Base-by-base conservation (phyloP, 768 basidiomycete genomes). In the Mycena leptocephala region DNA sequence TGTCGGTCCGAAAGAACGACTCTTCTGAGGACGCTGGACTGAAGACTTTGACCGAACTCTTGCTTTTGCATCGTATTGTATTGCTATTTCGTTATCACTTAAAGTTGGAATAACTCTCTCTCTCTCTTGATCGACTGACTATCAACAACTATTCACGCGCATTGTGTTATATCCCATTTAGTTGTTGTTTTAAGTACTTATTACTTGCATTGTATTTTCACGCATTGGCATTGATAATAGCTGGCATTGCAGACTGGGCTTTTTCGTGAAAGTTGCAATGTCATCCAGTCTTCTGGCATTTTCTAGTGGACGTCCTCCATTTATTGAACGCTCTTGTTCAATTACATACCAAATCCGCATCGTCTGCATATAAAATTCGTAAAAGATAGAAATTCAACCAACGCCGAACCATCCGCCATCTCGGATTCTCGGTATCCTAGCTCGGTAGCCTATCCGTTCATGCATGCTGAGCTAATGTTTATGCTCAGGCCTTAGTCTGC, bases 1-100 rank as follows among this genome's bases (percentile, higher is more conserved):
- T 20, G 93, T 96, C 55, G 87, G 89, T n/a, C 85, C 87, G 69
- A 94, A 94, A 82, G 94, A 95, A 81, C 85, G 90, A 58, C 80
- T 95, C 68, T 84, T 91, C 78, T 91, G 82, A 86, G 58, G 43
- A 51, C 18, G 61, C 22, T 70, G 14, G 20, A 32, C 28, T 43
- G 41, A 67, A 28, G 39, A 43, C 33, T 56, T 26, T 53, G 66
- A 53, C 35, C 53, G 41, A 63, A 62, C 46, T 30, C 56, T 61
- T 41, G 22, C 30, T 37, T 58, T 28, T 64, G 72, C 64, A 74
- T 48, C 68, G 62, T 70, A 58, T 69, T 56, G 68, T 76, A 71
- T 76, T 43, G 65, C 51, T 76, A 59, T 65, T 61, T 56, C 10
- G 28, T 37, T 26, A 11, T 70, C 28, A 48, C 51, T 56, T 56